Percentiles rank a stretch among this genome's conserved stretches.
These are phyloP conservation scores for Chaetoceros muelleri DNA, from an alignment of 108 stramenopile species.

Conservation along the genomic window DNA sequence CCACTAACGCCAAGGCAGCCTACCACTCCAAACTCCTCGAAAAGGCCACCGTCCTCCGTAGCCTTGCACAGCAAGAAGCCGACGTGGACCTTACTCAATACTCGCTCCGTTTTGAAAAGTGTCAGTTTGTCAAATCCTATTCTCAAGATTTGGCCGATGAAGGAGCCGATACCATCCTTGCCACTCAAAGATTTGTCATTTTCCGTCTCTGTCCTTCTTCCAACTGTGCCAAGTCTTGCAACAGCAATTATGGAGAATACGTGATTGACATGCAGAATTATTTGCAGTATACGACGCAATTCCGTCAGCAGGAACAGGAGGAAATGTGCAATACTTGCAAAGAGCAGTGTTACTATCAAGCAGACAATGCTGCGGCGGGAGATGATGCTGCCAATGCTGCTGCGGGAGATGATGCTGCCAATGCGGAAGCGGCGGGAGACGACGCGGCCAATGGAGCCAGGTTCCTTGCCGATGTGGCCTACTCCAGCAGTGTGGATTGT, in stretches of 20 bases:
- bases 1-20: slow-evolving; percentile 31
- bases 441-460: slow-evolving; percentile 9
- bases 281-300: slow-evolving; percentile 56
- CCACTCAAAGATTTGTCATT: slow-evolving; percentile 69
- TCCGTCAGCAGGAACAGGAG: slow-evolving; percentile 54
- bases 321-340: slow-evolving; percentile 71
- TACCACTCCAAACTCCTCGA: slow-evolving; percentile 46
- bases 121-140: slow-evolving; percentile 78
- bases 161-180: slow-evolving; percentile 44
- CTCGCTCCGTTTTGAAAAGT: slow-evolving; percentile 75
- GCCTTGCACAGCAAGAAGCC: slow-evolving; percentile 34
- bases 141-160: slow-evolving; percentile 50
- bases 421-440: slow-evolving; percentile 11
- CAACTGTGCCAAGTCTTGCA: slow-evolving; percentile 42
- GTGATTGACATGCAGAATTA: slow-evolving; percentile 66
- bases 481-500: slow-evolving; percentile 37
- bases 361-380: slow-evolving; percentile 8
- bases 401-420: slow-evolving; percentile 16
- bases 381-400: slow-evolving; percentile 9
- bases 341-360: slow-evolving; percentile 29
- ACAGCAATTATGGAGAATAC: slow-evolving; percentile 83
- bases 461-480: slow-evolving; percentile 22
- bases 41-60: slow-evolving; percentile 44
- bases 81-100: slow-evolving; percentile 61
- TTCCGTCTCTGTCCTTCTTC: slow-evolving; percentile 74